Evolutionary conservation across 1,284 basidiomycete genomes (phyloP).

Genomic region (Amylostereum chailletii): DNA sequence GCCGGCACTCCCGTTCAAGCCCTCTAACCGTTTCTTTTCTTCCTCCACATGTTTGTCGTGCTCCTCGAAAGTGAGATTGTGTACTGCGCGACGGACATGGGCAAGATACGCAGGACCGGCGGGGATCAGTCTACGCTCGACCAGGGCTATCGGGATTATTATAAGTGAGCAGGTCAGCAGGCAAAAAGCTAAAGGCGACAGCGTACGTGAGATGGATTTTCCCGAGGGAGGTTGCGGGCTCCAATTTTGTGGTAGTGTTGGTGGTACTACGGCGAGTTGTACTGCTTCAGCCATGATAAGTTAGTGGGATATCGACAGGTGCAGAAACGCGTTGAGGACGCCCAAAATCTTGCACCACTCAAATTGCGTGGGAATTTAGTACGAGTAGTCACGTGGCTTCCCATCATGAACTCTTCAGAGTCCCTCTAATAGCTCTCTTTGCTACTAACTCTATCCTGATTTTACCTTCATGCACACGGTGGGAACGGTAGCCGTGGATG

Average conservation of each 20-base stretch:
- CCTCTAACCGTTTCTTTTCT: constrained; percentile 40
- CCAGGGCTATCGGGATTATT: constrained; percentile 21
- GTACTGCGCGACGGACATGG: constrained; percentile 67
- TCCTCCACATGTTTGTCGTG: constrained; percentile 64
- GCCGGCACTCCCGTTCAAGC: constrained; percentile 43
- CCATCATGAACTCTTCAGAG: too few relatives aligned
- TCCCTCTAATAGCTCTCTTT: too few relatives aligned
- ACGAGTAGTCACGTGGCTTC: too few relatives aligned
- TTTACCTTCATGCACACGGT: too few relatives aligned
- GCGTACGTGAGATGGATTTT: neutral
- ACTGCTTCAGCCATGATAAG: neutral
- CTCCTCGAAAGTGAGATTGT: constrained; percentile 73
- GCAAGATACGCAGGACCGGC: constrained; percentile 81
- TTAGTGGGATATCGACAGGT: neutral
- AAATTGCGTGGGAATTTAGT: too few relatives aligned
- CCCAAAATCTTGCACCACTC: neutral
- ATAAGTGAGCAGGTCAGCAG: neutral
- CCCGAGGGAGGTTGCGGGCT: neutral
- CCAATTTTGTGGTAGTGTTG: neutral
- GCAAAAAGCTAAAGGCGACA: too few relatives aligned
- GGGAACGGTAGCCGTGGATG: too few relatives aligned
- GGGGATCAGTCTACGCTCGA: constrained; percentile 52
- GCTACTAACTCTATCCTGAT: too few relatives aligned
- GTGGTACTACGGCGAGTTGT: neutral
- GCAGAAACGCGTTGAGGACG: neutral